phyloP scores from a whole-genome alignment of 371 early-diverging fungal species.

The Batkoa obscura region DNA sequence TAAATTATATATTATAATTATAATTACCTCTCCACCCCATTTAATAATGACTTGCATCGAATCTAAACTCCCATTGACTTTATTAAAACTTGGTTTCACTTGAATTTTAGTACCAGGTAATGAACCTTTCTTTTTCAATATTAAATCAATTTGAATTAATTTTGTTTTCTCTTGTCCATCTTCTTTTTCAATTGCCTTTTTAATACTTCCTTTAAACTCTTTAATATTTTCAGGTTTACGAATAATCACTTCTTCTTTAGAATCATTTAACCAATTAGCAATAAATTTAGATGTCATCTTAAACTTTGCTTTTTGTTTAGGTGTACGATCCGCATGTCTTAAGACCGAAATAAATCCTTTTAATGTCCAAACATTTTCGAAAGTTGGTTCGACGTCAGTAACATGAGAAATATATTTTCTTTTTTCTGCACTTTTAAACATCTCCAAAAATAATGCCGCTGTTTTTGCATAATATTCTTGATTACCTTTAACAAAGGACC shows the following conservation, averaged over 20 bases:
- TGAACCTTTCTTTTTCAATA: slow-evolving; percentile 57
- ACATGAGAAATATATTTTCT: slow-evolving; percentile 27
- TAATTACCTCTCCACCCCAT: slow-evolving; percentile 80
- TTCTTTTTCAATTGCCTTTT: slow-evolving; percentile 29
- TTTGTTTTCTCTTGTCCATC: slow-evolving; percentile 29
- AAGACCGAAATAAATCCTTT: slow-evolving; percentile 84
- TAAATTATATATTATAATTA: too few species aligned
- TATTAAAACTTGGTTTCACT: slow-evolving; percentile 55
- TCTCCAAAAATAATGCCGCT: slow-evolving; percentile 45
- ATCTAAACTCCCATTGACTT: slow-evolving; percentile 30
- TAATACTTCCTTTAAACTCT: slow-evolving; percentile 39
- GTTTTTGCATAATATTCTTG: slow-evolving; percentile 83
- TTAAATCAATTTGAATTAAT: slow-evolving; percentile 39
- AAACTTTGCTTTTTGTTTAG: slow-evolving; percentile 90
- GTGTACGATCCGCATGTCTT: slow-evolving; percentile 92
- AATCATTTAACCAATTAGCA: slow-evolving; percentile 40
- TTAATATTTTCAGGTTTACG: slow-evolving; percentile 50
- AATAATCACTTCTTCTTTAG: slow-evolving; percentile 60
- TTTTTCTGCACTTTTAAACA: slow-evolving; percentile 36
- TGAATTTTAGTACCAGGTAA: slow-evolving; percentile 89
- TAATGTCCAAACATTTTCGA: slow-evolving; percentile 75
- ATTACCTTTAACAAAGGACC: slow-evolving; percentile 98
- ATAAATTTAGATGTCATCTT: slow-evolving; percentile 40
- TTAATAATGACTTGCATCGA: slow-evolving; percentile 83
- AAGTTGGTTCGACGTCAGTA: slow-evolving; percentile 34